Evolutionary conservation across 2,329 filamentous ascomycete species (phyloP), one percentile per base, ranked within the genome.

Genomic region (Venturia aucupariae): DNA sequence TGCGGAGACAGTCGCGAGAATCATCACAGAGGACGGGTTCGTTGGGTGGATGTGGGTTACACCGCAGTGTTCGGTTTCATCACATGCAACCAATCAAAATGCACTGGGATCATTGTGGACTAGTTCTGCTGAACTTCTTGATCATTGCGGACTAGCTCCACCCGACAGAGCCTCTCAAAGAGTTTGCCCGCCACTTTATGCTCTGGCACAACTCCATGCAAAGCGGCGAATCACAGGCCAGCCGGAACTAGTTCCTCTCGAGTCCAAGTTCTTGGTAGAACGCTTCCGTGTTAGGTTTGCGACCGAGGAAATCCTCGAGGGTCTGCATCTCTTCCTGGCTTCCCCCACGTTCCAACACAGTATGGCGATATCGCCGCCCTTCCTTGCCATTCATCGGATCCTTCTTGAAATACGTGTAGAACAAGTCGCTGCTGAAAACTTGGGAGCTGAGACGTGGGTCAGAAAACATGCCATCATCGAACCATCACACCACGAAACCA

Each of bases 351-450:
- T 92, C 88, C 4, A 94, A 79, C 27, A 94, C 89, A 0, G 85
- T 89, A 75, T 91, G 87, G 63, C 90, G 82, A 77, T 93, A 94
- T 65, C 89, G 78, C 17, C 90, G 81, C 1, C 90, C 90, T 72
- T 91, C 85, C 68, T 82, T 83, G 39, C 81, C 81, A 73, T 92
- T 84, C 89, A 93, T 92, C 0, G 90, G 90, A 73, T 92, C 81
- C 69, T 84, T 80, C 78, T 88, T 87, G 78, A 94, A 94, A 59
- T 89, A 86, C 0, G 83, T 83, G 76, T 90, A 86, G 80, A 93
- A 95, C 89, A 95, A 93, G 75, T 95, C 90, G 32, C 88, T 84
- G 27, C 86, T 90, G 77, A 92, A 94, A 22, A 94, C 90, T 74
- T 90, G 84, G 0, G 87, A 90, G 67, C 84, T 77, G 65, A 35